Conservation (phyloP, 208 protist genomes). For the Tritrichomonas foetus region DNA sequence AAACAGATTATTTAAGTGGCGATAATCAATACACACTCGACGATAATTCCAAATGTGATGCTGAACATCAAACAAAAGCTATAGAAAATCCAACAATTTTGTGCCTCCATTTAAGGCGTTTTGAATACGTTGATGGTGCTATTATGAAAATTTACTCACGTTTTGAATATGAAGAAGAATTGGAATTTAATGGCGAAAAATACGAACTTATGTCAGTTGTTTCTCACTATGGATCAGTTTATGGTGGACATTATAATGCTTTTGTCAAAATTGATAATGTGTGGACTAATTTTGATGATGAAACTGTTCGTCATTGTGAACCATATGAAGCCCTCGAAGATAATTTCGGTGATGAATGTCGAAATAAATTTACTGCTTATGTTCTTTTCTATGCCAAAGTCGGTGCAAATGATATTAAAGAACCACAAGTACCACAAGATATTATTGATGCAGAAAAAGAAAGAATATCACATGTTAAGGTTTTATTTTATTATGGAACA, state of each 20-base stretch:
- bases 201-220: not conserved
- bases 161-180: not conserved
- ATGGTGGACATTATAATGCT: not conserved
- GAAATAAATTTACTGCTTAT: not conserved
- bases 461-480: too few species aligned
- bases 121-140: not conserved
- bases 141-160: not conserved
- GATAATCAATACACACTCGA: constrained; percentile 10
- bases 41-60: not conserved
- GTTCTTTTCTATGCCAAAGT: not conserved
- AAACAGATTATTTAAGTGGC: not conserved
- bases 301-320: not conserved
- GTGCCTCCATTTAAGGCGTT: not conserved
- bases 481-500: not conserved
- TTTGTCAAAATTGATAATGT: not conserved
- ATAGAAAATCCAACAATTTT: not conserved
- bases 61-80: not conserved
- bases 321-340: not conserved
- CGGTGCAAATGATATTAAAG: not conserved
- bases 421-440: not conserved
- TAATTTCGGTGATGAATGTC: not conserved
- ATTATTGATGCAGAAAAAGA: not conserved
- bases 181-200: not conserved
- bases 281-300: constrained; percentile 1
- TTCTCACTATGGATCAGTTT: not conserved